A percentile compares a stretch with the other conserved stretches of the same genome.
Conservation (phyloP, 495 filamentous ascomycete species). For the Tuber indicum region DNA sequence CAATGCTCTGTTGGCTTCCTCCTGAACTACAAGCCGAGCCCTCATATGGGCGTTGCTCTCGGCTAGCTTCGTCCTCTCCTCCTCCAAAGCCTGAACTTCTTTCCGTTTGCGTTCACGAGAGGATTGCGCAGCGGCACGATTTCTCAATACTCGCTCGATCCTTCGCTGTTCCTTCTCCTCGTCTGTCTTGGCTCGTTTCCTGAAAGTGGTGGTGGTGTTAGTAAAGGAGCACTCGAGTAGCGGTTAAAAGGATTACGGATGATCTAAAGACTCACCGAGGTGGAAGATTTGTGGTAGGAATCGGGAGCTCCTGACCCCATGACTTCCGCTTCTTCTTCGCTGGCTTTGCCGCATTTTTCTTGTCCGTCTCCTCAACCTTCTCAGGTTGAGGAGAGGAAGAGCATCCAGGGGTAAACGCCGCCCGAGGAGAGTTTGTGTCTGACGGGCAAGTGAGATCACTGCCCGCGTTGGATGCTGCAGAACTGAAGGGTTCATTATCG, state of each 20-base stretch:
- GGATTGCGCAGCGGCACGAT: constrained; percentile 91
- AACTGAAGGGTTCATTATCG: neutral
- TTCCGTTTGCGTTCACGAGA: constrained; percentile 90
- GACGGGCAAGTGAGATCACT: neutral
- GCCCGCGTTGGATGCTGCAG: neutral
- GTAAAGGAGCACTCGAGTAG: constrained; percentile 16
- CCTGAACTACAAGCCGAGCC: constrained; percentile 55
- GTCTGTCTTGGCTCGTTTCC: constrained; percentile 96
- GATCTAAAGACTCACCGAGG: constrained; percentile 60
- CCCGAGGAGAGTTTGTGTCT: neutral
- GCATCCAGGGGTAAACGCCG: neutral
- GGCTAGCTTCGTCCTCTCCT: constrained; percentile 61
- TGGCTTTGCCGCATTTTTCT: constrained; percentile 58
- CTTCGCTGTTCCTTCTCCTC: constrained; percentile 98
- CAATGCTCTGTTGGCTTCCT: constrained; percentile 59
- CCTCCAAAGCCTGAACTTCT: constrained; percentile 84
- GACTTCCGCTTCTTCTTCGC: constrained; percentile 98
- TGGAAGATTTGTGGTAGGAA: constrained; percentile 92
- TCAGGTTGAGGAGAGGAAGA: constrained; percentile 27
- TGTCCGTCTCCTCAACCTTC: constrained; percentile 30
- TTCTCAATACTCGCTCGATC: constrained; percentile 92
- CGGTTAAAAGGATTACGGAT: neutral
- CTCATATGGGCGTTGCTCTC: constrained; percentile 62
- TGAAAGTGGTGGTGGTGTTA: constrained; percentile 40
- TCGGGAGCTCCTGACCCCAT: constrained; percentile 95